A percentile compares a stretch with the other conserved stretches of the same genome.
These are phyloP conservation scores for Cutaneotrichosporon mucoides DNA, from an alignment of 1,284 basidiomycete species.

Conservation along the genomic window DNA sequence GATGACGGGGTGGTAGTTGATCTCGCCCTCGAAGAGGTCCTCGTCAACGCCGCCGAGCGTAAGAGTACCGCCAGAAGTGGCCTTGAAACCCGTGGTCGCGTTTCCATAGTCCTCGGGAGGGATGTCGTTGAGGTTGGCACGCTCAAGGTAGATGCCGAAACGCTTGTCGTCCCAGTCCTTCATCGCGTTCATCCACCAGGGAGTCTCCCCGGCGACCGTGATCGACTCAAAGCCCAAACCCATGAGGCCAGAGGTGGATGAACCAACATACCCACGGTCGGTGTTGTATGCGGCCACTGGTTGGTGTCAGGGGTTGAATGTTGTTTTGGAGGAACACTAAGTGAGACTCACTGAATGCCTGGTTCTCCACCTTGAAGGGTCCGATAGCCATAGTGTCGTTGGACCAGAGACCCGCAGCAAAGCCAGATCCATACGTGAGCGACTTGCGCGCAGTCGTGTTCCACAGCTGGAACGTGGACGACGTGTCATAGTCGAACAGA, in stretches of 20 bases:
- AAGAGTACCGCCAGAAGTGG: slow-evolving; percentile 64
- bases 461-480: slow-evolving; percentile 30
- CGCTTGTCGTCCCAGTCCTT: slow-evolving; percentile 65
- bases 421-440: slow-evolving; percentile 77
- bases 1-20: slow-evolving; percentile 63
- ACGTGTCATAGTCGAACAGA: slow-evolving; percentile 30
- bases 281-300: background rate
- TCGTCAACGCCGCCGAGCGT: slow-evolving; percentile 58
- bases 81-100: slow-evolving; percentile 33
- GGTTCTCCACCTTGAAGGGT: slow-evolving; percentile 66
- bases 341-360: slow-evolving; percentile 57
- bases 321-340: background rate
- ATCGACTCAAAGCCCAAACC: slow-evolving; percentile 52
- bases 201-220: slow-evolving; percentile 48
- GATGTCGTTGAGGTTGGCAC: slow-evolving; percentile 29
- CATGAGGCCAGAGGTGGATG: slow-evolving; percentile 51
- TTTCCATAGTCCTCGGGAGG: background rate
- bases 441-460: slow-evolving; percentile 54
- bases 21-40: slow-evolving; percentile 65
- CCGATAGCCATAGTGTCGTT: slow-evolving; percentile 72
- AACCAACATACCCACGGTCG: slow-evolving; percentile 1
- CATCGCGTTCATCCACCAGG: slow-evolving; percentile 59
- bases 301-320: too few species aligned
- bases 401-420: slow-evolving; percentile 65
- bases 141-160: slow-evolving; percentile 75